Conservation (phyloP, 208 protist genomes). For the Novymonas esmeraldas region DNA sequence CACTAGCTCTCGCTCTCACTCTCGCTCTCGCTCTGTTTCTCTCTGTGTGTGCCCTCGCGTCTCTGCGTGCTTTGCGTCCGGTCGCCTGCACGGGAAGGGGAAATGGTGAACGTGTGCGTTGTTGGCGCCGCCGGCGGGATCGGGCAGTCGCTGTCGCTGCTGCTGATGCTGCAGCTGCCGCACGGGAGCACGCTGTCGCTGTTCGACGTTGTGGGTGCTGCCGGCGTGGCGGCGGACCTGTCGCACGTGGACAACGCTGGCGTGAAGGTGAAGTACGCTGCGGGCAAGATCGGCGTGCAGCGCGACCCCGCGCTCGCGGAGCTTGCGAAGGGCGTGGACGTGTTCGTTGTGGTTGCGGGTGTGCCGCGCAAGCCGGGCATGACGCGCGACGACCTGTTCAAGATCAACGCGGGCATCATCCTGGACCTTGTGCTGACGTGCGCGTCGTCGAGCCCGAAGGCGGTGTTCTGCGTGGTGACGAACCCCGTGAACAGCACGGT, state of each 20-base stretch:
- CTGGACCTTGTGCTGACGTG: constrained; percentile 87
- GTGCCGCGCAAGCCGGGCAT: constrained; percentile 97
- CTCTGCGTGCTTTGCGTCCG: background rate
- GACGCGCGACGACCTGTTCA: constrained; percentile 97
- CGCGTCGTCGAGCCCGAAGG: constrained; percentile 87
- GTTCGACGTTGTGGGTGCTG: constrained; percentile 91
- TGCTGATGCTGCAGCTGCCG: constrained; percentile 76
- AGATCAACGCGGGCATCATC: constrained; percentile 95
- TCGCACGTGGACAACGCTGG: constrained; percentile 87
- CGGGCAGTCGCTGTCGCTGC: constrained; percentile 88
- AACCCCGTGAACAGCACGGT: constrained; percentile 98
- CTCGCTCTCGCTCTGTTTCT: background rate
- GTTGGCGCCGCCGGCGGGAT: constrained; percentile 90
- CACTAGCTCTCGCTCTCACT: too few relatives aligned
- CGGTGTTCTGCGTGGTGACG: constrained; percentile 92
- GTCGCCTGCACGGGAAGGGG: constrained; percentile 7
- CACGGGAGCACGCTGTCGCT: constrained; percentile 87
- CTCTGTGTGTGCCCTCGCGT: constrained; percentile 4
- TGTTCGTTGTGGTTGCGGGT: constrained; percentile 95
- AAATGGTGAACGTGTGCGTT: constrained; percentile 88
- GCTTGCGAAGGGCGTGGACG: constrained; percentile 79
- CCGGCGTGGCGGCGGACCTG: constrained; percentile 95
- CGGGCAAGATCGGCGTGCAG: constrained; percentile 74
- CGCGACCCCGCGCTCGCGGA: constrained; percentile 65
- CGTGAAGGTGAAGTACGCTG: constrained; percentile 79